Conservation (phyloP, 768 basidiomycete species). For the Cystofilobasidium capitatum region DNA sequence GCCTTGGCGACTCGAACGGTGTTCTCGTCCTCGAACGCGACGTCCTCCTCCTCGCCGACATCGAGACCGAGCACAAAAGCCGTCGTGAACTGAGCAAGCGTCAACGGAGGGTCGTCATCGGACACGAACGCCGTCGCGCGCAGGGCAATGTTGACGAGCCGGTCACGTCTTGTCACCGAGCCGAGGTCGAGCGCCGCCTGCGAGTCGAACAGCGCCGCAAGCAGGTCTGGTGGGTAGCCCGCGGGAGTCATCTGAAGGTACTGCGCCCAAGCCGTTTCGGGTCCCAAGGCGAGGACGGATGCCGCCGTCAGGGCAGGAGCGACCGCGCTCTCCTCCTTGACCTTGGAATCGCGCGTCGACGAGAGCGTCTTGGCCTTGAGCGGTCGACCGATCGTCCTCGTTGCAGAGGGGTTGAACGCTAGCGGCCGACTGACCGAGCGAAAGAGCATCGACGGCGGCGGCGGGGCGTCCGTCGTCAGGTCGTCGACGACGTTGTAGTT, state of each 20-base stretch:
- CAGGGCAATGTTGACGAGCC: constrained; percentile 7
- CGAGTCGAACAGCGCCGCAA: constrained; percentile 9
- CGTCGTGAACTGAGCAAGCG: not conserved
- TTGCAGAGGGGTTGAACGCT: not conserved
- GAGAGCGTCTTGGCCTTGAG: not conserved
- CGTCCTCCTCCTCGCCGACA: constrained; percentile 6
- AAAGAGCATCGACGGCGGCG: not conserved
- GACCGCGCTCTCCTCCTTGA: not conserved
- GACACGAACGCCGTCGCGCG: not conserved
- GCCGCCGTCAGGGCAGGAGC: not conserved
- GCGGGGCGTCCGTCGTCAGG: not conserved
- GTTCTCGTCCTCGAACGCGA: constrained; percentile 1
- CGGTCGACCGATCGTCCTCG: not conserved
- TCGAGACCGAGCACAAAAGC: constrained; percentile 7
- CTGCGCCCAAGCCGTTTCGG: constrained; percentile 1
- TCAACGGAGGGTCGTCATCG: not conserved
- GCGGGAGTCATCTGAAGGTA: not conserved
- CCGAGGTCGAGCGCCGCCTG: not conserved
- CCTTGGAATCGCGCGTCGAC: not conserved
- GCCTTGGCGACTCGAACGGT: not conserved
- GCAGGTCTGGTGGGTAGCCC: not conserved
- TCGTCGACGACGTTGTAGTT: not conserved
- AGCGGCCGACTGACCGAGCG: not conserved
- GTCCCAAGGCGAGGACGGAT: not conserved
- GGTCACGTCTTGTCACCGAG: not conserved